These are phyloP conservation scores for Anthracocystis walkeri DNA, from an alignment of 1,284 basidiomycete species.

Conservation along the genomic window DNA sequence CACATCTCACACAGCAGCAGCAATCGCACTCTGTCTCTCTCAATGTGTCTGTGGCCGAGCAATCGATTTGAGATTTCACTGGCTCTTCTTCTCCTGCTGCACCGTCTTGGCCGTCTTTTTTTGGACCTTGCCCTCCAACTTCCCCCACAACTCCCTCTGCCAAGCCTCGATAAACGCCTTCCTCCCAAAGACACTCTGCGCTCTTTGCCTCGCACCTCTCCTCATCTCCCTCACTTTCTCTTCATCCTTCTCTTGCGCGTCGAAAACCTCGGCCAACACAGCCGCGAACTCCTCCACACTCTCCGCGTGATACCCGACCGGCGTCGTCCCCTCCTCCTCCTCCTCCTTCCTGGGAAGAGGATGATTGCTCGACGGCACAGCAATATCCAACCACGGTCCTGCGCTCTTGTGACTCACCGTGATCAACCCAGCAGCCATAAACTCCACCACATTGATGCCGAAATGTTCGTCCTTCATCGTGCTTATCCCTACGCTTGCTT, in stretches of 20 bases:
- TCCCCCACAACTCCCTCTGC: constrained; percentile 35
- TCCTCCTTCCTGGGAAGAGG: neutral
- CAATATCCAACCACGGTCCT: constrained; percentile 90
- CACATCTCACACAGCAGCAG: neutral
- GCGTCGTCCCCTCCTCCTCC: neutral
- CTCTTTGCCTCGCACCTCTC: constrained; percentile 72
- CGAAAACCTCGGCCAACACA: constrained; percentile 77
- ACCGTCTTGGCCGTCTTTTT: neutral
- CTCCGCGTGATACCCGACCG: constrained; percentile 72
- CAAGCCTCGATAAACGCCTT: constrained; percentile 42
- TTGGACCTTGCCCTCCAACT: constrained; percentile 13
- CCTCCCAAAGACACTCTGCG: constrained; percentile 40
- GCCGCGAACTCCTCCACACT: constrained; percentile 78
- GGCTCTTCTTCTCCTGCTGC: constrained; percentile 13
- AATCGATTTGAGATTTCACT: neutral
- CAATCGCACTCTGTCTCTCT: too few species aligned
- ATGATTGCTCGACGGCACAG: constrained; percentile 72
- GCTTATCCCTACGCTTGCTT: constrained; percentile 85
- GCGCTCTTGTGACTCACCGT: constrained; percentile 93
- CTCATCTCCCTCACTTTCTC: constrained; percentile 9
- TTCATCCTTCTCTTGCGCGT: constrained; percentile 75
- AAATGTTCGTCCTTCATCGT: constrained; percentile 99
- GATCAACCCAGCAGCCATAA: constrained; percentile 92
- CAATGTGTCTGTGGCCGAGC: neutral
- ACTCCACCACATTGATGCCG: constrained; percentile 97